Evolutionary conservation across 371 early-diverging fungal species (phyloP).

Genomic region (Gilbertella persicaria): DNA sequence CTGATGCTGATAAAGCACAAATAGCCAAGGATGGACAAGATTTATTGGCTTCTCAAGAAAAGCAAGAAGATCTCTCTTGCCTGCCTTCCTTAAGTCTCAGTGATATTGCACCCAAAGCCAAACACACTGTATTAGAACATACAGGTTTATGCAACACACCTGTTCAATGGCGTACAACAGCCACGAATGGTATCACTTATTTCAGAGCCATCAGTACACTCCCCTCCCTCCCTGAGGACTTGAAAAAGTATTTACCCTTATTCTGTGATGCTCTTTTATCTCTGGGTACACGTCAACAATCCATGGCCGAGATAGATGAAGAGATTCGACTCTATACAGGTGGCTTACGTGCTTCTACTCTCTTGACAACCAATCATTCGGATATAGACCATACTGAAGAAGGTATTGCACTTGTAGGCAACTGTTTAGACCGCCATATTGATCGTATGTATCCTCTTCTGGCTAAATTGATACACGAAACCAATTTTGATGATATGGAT

Average conservation of each 20-base stretch:
- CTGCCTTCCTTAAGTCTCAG: conserved; percentile 80
- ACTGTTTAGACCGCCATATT: conserved; percentile 78
- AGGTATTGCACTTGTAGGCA: conserved; percentile 59
- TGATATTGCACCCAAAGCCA: conserved; percentile 71
- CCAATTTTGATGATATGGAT: conserved; percentile 76
- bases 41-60: conserved; percentile 72
- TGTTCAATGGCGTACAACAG: conserved; percentile 77
- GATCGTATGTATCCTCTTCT: conserved; percentile 76
- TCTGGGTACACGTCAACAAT: conserved; percentile 76
- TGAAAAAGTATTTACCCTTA: conserved; percentile 76
- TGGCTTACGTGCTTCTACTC: conserved; percentile 75
- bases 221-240: conserved; percentile 62
- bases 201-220: conserved; percentile 70
- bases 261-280: conserved; percentile 82
- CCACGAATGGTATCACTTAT: conserved; percentile 95
- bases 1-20: conserved; percentile 56
- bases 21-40: conserved; percentile 64
- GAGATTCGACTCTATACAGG: conserved; percentile 86
- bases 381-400: conserved; percentile 59
- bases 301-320: conserved; percentile 87
- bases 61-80: conserved; percentile 74
- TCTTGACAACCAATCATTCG: conserved; percentile 68
- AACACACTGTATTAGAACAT: conserved; percentile 68
- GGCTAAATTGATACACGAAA: conserved; percentile 66
- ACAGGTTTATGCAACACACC: conserved; percentile 59